A percentile compares a stretch with the other conserved stretches of the same genome.
Evolutionary conservation across 73 alveolate species (phyloP).

Genomic region (Tetrahymena elliotti): DNA sequence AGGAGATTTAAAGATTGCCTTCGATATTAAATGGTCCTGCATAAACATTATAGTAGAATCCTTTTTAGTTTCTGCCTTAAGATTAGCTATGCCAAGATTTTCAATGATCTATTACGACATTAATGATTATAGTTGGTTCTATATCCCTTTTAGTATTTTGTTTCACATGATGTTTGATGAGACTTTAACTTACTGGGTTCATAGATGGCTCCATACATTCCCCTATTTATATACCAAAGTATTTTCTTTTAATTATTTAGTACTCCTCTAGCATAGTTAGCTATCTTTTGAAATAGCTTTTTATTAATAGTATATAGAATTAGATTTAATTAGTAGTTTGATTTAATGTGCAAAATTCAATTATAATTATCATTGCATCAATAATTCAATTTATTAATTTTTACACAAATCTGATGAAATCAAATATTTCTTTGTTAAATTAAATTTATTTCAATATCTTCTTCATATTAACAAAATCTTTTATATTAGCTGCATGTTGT

Average conservation of each 20-base stretch:
- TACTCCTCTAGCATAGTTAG: not conserved
- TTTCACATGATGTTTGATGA: slow-evolving; percentile 48
- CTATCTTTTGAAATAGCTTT: not conserved
- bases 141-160: slow-evolving; percentile 44
- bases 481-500: slow-evolving; percentile 26
- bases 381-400: not conserved
- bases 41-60: slow-evolving; percentile 40
- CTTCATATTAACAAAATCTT: no score
- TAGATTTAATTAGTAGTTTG: not conserved
- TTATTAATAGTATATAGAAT: not conserved
- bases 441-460: not conserved
- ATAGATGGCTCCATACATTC: slow-evolving; percentile 51
- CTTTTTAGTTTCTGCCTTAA: slow-evolving; percentile 40
- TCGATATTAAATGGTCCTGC: slow-evolving; percentile 44
- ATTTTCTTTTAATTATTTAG: not conserved
- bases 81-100: slow-evolving; percentile 42
- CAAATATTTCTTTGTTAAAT: not conserved
- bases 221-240: slow-evolving; percentile 34
- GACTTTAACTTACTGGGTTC: slow-evolving; percentile 56
- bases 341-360: no score
- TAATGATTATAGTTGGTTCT: slow-evolving; percentile 27
- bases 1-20: slow-evolving; percentile 24
- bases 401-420: not conserved
- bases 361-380: no score
- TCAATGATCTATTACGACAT: slow-evolving; percentile 37